A percentile compares a stretch with the other conserved stretches of the same genome.
Evolutionary conservation across 768 basidiomycete genomes (phyloP).

Genomic region (Psilocybe tampanensis): DNA sequence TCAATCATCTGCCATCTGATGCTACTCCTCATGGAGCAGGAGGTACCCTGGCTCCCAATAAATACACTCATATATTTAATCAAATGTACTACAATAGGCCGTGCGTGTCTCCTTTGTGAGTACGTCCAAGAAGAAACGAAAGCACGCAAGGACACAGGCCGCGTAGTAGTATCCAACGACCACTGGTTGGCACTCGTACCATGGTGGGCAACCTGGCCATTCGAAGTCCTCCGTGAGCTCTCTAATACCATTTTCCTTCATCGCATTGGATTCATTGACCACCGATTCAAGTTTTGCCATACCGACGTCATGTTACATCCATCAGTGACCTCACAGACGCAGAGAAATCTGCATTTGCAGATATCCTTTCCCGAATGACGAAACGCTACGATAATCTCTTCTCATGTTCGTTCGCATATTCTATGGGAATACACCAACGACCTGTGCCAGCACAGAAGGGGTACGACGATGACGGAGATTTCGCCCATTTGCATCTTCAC

Average conservation of each 20-base stretch:
- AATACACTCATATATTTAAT: neutral
- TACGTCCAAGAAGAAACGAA: constrained; percentile 70
- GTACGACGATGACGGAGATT: constrained; percentile 46
- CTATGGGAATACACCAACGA: constrained; percentile 92
- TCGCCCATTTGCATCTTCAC: constrained; percentile 86
- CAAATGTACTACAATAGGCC: constrained; percentile 41
- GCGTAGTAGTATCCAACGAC: constrained; percentile 71
- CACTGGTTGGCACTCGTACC: constrained; percentile 87
- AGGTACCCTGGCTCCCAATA: constrained; percentile 24
- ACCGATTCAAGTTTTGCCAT: constrained; percentile 61
- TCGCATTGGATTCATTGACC: constrained; percentile 1
- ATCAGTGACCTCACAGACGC: constrained; percentile 57
- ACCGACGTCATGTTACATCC: constrained; percentile 77
- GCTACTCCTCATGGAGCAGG: constrained; percentile 58
- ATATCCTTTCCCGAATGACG: constrained; percentile 64
- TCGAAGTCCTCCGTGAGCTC: constrained; percentile 72
- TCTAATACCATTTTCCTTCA: neutral
- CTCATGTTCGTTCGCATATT: constrained; percentile 88
- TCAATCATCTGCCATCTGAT: constrained; percentile 31
- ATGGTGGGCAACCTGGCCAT: constrained; percentile 97
- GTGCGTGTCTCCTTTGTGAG: constrained; percentile 76
- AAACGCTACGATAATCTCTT: constrained; percentile 80
- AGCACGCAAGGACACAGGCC: constrained; percentile 41
- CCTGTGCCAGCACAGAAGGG: constrained; percentile 49
- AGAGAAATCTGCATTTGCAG: constrained; percentile 68